These are phyloP conservation scores for Daldinia concentrica DNA, from an alignment of 495 filamentous ascomycete genomes.

Conservation along the genomic window DNA sequence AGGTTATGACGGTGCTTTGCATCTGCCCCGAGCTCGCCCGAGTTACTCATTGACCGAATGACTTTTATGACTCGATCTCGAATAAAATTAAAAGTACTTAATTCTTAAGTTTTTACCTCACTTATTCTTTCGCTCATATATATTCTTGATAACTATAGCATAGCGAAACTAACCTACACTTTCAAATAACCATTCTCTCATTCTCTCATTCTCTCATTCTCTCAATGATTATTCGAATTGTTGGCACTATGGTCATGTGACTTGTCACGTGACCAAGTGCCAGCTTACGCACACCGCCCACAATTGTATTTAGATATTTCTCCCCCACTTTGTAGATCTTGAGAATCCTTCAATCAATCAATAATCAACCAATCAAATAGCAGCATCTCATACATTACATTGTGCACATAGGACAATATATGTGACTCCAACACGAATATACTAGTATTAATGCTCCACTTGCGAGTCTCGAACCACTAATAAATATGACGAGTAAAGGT, in stretches of 20 bases:
- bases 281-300: no score
- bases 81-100: background rate
- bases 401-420: no score
- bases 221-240: constrained; percentile 46
- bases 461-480: constrained; percentile 22
- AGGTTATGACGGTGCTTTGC: background rate
- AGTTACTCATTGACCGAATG: constrained; percentile 10
- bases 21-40: constrained; percentile 1
- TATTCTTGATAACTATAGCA: background rate
- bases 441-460: constrained; percentile 24
- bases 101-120: background rate
- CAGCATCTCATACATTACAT: no score
- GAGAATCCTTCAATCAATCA: no score
- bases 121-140: background rate
- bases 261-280: no score
- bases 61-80: constrained; percentile 8
- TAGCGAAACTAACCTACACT: background rate
- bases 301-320: no score
- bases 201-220: constrained; percentile 11
- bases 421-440: no score
- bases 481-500: constrained; percentile 63
- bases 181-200: background rate
- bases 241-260: no score
- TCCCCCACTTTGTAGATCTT: no score
- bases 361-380: no score